Conservation (phyloP, 768 basidiomycete genomes). For the Collybiopsis luxurians region DNA sequence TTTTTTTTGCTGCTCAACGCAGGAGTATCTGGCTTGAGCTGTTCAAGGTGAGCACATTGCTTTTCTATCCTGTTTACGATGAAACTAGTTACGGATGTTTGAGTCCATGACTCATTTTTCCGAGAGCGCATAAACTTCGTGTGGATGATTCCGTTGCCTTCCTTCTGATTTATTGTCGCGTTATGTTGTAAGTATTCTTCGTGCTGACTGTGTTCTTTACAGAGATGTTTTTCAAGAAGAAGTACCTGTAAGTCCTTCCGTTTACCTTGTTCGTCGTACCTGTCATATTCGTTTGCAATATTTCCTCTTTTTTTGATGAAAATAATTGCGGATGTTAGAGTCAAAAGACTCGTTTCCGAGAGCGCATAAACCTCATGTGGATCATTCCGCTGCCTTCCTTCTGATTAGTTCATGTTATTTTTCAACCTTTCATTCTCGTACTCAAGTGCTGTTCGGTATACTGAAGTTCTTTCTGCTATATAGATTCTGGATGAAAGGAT, state of each 20-base stretch:
- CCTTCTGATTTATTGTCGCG: conserved; percentile 1
- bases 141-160: conserved; percentile 11
- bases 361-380: conserved; percentile 4
- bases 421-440: background rate
- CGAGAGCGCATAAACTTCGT: conserved; percentile 12
- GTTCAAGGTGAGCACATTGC: background rate
- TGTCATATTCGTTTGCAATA: no score
- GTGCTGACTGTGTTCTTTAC: no score
- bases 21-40: no score
- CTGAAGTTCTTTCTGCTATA: background rate
- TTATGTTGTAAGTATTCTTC: background rate
- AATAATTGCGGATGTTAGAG: background rate
- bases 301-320: no score
- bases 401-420: background rate
- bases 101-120: conserved; percentile 3
- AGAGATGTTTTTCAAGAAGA: no score
- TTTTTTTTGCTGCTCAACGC: no score
- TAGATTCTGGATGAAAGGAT: no score
- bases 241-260: no score
- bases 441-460: background rate
- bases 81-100: conserved; percentile 2
- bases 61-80: background rate
- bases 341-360: background rate
- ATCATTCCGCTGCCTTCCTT: conserved; percentile 1
- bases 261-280: no score